phyloP scores from a whole-genome alignment of 306 rosid species.

The Pueraria montana region DNA sequence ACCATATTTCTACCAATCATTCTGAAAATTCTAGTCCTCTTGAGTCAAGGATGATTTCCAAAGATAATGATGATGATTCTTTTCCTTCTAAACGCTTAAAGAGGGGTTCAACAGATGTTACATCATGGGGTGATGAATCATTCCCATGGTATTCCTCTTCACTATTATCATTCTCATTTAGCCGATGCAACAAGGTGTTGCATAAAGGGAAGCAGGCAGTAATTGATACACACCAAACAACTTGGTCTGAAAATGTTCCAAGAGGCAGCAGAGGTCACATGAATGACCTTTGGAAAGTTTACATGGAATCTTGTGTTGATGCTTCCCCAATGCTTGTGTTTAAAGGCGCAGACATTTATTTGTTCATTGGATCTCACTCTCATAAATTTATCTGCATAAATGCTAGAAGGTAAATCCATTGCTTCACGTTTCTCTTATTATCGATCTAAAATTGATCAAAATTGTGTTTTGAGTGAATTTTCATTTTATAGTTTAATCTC shows the following conservation, averaged over 20 bases:
- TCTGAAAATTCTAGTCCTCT: constrained; percentile 50
- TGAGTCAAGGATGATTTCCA: constrained; percentile 48
- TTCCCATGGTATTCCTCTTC: constrained; percentile 63
- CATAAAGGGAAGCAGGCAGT: constrained; percentile 50
- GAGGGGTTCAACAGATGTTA: constrained; percentile 46
- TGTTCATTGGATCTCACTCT: constrained; percentile 94
- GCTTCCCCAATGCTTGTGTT: constrained; percentile 88
- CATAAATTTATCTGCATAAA: constrained; percentile 81
- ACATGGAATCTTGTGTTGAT: constrained; percentile 91
- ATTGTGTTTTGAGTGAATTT: constrained; percentile 17
- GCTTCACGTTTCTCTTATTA: constrained; percentile 1
- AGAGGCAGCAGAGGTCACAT: constrained; percentile 59
- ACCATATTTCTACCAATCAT: constrained; percentile 38
- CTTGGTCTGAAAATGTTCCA: constrained; percentile 53
- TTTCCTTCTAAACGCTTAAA: constrained; percentile 63
- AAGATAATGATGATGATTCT: constrained; percentile 44
- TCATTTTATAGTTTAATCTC: constrained; percentile 37
- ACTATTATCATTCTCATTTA: constrained; percentile 67
- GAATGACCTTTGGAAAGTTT: constrained; percentile 78
- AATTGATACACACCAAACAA: constrained; percentile 48
- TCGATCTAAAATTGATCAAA: constrained; percentile 1
- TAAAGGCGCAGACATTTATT: constrained; percentile 62
- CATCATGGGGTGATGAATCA: constrained; percentile 50
- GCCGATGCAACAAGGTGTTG: constrained; percentile 82
- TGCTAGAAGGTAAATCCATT: constrained; percentile 71